Base-by-base conservation (phyloP, 306 rosid species). In the Gynostemma pentaphyllum region DNA sequence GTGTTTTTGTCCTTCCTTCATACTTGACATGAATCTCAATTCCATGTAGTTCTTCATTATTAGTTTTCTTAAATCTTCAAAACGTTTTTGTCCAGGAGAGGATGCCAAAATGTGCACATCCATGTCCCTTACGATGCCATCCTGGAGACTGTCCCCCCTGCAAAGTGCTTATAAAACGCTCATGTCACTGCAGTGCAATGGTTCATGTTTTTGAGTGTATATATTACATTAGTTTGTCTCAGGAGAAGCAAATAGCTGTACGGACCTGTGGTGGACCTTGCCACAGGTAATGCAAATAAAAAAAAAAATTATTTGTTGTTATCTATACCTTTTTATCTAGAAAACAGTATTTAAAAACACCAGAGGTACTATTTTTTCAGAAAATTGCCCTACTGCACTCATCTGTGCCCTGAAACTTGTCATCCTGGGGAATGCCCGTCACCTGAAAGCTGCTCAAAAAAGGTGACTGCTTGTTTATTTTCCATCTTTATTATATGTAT, bases 191-290 rank as follows among this genome's bases (percentile, higher is more conserved):
- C 76, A 83, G 96, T 14, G 69, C 98, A 44, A 77, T 88, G 96
- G 95, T 91, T 75, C 96, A 88, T 82, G 90, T 72, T 78, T 91
- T 91, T 72, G 96, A 91, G 80, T 91, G 98, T 81, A 69, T 77
- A 74, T 83, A 88, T 68, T 88, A 74, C 80, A 84, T 85, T 73
- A 73, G 76, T 72, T 63, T 91, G 78, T 85, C 96, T 21, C 85
- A 67, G 40, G 77, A 82, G 69, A 81, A 52, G 82, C 96, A 88
- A 74, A 84, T 81, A 63, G 39, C 62, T 45, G 90, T 29, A 50
- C 86, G 95, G 63, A 85, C 98, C 39, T 91, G 98, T 53, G 70
- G 79, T 23, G 98, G 96, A 46, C 95, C 85, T 52, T 91, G 98
- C 75, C 96, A 91, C 68, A 88, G 96, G 98, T 91, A 82, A 70